Evolutionary conservation across 148 eudicot species (phyloP).

Genomic region (Tetragonia tetragonoides): DNA sequence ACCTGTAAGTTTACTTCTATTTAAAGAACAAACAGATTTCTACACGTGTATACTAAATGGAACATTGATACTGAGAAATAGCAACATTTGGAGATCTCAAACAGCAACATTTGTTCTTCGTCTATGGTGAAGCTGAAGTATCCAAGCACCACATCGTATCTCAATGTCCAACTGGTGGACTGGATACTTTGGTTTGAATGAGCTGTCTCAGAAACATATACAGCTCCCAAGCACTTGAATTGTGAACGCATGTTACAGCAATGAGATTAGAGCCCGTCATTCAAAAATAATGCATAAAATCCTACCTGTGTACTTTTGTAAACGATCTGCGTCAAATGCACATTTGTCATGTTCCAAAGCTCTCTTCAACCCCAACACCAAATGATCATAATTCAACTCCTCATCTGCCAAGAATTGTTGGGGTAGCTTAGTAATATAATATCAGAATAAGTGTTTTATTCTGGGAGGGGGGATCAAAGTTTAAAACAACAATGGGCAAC

Average conservation of each 20-base stretch:
- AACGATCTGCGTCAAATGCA: conserved; percentile 80
- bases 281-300: neutral
- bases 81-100: no score
- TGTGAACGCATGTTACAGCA: neutral
- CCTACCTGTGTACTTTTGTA: conserved; percentile 65
- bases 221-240: no score
- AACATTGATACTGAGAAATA: no score
- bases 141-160: no score
- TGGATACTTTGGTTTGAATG: neutral
- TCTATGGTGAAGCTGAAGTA: no score
- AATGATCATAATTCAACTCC: conserved; percentile 24
- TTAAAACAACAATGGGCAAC: no score
- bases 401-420: conserved; percentile 36
- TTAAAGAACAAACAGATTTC: no score
- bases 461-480: no score
- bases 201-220: no score
- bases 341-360: conserved; percentile 69
- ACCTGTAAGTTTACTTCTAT: neutral
- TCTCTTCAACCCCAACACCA: conserved; percentile 72
- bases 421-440: neutral
- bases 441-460: neutral
- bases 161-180: no score
- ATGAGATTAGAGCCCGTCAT: neutral
- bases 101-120: no score
- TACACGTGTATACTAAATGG: no score